These are phyloP conservation scores for Castanea mollissima DNA, from an alignment of 306 rosid genomes.

Conservation along the genomic window DNA sequence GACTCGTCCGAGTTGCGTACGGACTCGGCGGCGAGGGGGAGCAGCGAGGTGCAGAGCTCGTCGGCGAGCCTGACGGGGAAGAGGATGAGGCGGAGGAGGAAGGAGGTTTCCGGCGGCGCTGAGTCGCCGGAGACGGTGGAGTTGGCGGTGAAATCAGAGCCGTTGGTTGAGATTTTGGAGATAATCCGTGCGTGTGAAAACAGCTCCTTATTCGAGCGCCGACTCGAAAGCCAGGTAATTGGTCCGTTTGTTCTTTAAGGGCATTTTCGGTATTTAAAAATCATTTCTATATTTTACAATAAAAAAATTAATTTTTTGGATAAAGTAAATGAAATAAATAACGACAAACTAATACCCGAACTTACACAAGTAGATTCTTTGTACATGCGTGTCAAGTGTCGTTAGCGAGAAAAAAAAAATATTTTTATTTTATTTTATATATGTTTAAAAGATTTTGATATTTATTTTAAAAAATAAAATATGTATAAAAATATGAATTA, in stretches of 20 bases:
- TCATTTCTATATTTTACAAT: slow-evolving; percentile 1
- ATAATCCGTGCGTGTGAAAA: slow-evolving; percentile 54
- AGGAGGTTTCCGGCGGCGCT: slow-evolving; percentile 35
- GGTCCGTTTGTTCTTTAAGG: slow-evolving; percentile 2
- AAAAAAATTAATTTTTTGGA: background rate
- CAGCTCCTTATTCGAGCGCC: slow-evolving; percentile 65
- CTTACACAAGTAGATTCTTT: too few relatives aligned
- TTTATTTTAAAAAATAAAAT: too few relatives aligned
- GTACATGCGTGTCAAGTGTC: too few relatives aligned
- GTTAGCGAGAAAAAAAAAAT: too few relatives aligned
- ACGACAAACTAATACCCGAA: too few relatives aligned
- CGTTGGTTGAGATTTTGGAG: slow-evolving; percentile 53
- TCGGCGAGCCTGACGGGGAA: slow-evolving; percentile 68
- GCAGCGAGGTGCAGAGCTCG: slow-evolving; percentile 86
- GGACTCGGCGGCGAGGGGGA: slow-evolving; percentile 64
- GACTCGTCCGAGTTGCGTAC: slow-evolving; percentile 51
- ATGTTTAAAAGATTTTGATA: too few relatives aligned
- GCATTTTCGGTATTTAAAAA: slow-evolving; percentile 18
- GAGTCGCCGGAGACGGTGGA: slow-evolving; percentile 27
- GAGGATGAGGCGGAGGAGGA: slow-evolving; percentile 37
- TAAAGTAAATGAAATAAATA: too few relatives aligned
- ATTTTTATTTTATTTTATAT: too few relatives aligned
- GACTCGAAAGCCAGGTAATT: slow-evolving; percentile 71
- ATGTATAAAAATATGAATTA: too few relatives aligned
- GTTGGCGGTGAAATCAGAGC: slow-evolving; percentile 41